phyloP scores from a whole-genome alignment of 129 eudicot genomes.

The Centaurea solstitialis region DNA sequence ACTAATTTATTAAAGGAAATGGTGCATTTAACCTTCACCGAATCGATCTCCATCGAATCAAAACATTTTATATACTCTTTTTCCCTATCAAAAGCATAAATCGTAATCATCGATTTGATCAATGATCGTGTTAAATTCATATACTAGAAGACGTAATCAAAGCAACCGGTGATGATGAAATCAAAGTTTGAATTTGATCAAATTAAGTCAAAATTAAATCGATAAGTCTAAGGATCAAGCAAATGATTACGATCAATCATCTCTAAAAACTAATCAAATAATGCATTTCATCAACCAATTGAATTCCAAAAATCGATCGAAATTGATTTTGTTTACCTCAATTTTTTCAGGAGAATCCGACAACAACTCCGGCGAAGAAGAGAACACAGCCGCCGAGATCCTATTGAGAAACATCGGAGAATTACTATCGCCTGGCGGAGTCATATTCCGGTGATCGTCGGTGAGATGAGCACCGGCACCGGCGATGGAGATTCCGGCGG shows the following conservation, averaged over 20 bases:
- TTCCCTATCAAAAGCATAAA: neutral
- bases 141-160: neutral
- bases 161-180: neutral
- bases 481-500: slow-evolving; percentile 3
- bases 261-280: neutral
- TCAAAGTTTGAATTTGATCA: slow-evolving; percentile 2
- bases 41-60: neutral
- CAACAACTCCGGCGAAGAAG: slow-evolving; percentile 38
- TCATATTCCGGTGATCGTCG: slow-evolving; percentile 25
- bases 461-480: neutral
- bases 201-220: neutral
- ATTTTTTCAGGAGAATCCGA: slow-evolving; percentile 42
- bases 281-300: slow-evolving; percentile 3
- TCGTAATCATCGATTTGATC: neutral
- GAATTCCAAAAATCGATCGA: neutral
- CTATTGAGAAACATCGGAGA: slow-evolving; percentile 37
- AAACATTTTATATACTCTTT: neutral
- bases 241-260: neutral
- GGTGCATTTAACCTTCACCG: no score
- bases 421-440: slow-evolving; percentile 29
- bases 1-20: no score
- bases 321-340: slow-evolving; percentile 27
- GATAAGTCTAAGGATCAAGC: no score
- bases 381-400: slow-evolving; percentile 46
- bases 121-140: neutral